Conservation (phyloP, 2,329 filamentous ascomycete species). For the Paecilomyces formosus region DNA sequence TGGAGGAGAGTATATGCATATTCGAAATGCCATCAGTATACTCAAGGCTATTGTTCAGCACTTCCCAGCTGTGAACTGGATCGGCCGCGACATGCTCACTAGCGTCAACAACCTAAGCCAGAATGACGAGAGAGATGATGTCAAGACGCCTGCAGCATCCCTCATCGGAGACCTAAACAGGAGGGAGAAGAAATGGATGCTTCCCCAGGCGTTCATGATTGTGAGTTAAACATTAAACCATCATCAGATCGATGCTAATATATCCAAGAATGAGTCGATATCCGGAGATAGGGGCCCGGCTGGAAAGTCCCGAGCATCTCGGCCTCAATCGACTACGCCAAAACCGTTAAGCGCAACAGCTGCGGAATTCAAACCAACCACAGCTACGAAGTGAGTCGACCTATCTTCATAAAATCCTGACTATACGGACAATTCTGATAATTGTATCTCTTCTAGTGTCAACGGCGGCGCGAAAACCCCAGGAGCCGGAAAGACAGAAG, state of each 20-base stretch:
- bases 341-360: conserved; percentile 34
- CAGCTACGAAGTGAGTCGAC: conserved; percentile 27
- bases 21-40: conserved; percentile 87
- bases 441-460: conserved; percentile 13
- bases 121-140: conserved; percentile 40
- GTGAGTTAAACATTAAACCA: conserved; percentile 16
- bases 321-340: conserved; percentile 22
- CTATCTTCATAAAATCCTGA: neutral
- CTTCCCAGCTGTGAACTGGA: conserved; percentile 86
- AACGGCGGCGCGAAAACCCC: conserved; percentile 18
- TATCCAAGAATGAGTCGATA: conserved; percentile 18
- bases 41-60: conserved; percentile 71
- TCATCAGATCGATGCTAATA: conserved; percentile 10
- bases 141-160: conserved; percentile 44
- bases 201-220: conserved; percentile 40
- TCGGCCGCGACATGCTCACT: conserved; percentile 51
- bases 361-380: conserved; percentile 32
- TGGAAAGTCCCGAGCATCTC: conserved; percentile 20
- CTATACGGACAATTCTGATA: conserved; percentile 13
- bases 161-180: conserved; percentile 42
- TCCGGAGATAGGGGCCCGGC: conserved; percentile 14
- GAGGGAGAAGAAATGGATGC: conserved; percentile 42
- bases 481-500: conserved; percentile 23
- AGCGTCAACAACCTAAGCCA: conserved; percentile 37
- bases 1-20: conserved; percentile 91